phyloP scores from a whole-genome alignment of 768 basidiomycete genomes.

The Leccinellum luteum region DNA sequence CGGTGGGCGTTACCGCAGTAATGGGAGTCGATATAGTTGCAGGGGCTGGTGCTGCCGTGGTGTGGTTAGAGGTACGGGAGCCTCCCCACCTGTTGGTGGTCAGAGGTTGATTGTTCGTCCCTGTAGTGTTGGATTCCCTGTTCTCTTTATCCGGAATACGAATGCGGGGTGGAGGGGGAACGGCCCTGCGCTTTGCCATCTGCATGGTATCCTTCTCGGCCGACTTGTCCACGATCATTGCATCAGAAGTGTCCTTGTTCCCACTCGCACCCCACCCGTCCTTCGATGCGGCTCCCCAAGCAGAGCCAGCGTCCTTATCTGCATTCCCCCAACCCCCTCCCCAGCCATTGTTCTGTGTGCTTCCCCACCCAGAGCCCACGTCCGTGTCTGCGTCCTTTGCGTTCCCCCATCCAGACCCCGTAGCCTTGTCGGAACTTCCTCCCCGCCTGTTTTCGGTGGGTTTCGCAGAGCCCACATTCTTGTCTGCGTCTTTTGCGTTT shows the following conservation, averaged over 20 bases:
- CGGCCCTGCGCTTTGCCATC: constrained; percentile 7
- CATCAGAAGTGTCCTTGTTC: constrained; percentile 5
- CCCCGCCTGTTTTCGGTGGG: not conserved
- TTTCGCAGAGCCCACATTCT: not conserved
- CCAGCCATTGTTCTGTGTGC: not conserved
- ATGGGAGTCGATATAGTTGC: constrained; percentile 12
- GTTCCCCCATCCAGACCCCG: not conserved
- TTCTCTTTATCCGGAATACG: constrained; percentile 18
- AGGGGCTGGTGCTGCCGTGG: constrained; percentile 5
- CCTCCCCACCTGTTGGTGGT: constrained; percentile 14
- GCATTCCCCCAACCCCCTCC: not conserved
- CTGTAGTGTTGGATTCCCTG: constrained; percentile 15
- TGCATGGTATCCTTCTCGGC: not conserved
- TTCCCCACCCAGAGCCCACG: not conserved
- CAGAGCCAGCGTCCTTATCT: not conserved
- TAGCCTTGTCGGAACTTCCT: not conserved
- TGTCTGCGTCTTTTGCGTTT: not conserved
- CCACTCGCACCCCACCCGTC: constrained; percentile 5
- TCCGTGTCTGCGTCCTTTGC: not conserved
- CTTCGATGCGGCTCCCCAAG: not conserved
- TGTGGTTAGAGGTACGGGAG: constrained; percentile 3
- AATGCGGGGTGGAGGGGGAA: constrained; percentile 26
- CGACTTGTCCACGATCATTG: constrained; percentile 11
- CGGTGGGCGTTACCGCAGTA: constrained; percentile 12
- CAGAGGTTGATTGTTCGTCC: constrained; percentile 26